Conservation (phyloP, 169 alveolate genomes). For the Babesia microti region DNA sequence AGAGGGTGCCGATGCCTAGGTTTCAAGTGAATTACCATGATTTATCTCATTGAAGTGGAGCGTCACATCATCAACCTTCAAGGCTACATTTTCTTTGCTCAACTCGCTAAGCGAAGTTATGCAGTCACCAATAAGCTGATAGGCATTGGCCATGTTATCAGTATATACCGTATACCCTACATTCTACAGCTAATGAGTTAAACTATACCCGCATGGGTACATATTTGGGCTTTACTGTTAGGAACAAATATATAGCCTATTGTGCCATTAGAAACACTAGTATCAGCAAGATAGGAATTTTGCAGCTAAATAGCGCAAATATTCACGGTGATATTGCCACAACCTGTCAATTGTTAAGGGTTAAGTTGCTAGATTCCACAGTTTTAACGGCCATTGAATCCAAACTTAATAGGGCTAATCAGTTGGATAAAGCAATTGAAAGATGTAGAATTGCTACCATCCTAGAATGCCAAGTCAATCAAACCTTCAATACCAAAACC, state of each 20-base stretch:
- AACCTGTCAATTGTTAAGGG: slow-evolving; percentile 15
- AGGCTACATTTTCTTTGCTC: slow-evolving; percentile 18
- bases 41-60: slow-evolving; percentile 13
- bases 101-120: too few species aligned
- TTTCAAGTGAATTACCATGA: slow-evolving; percentile 8
- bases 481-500: too few species aligned
- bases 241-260: slow-evolving; percentile 22
- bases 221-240: slow-evolving; percentile 25
- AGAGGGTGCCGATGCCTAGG: slow-evolving; percentile 29
- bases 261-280: slow-evolving; percentile 18
- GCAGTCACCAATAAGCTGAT: too few species aligned
- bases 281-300: slow-evolving; percentile 24
- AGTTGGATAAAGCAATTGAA: slow-evolving; percentile 8
- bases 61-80: slow-evolving; percentile 8
- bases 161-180: too few species aligned
- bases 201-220: too few species aligned
- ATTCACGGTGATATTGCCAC: slow-evolving; percentile 10
- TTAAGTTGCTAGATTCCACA: slow-evolving; percentile 1
- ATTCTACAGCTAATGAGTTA: too few species aligned
- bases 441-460: slow-evolving; percentile 37
- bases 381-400: slow-evolving; percentile 1
- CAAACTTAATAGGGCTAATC: slow-evolving; percentile 22
- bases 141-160: too few species aligned
- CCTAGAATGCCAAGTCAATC: slow-evolving; percentile 40
- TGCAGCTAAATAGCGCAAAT: slow-evolving; percentile 14